A percentile compares a stretch with the other conserved stretches of the same genome.
These are phyloP conservation scores for Teratosphaeriaceae sp. DNA, from an alignment of 2,329 filamentous ascomycete genomes.

Conservation along the genomic window DNA sequence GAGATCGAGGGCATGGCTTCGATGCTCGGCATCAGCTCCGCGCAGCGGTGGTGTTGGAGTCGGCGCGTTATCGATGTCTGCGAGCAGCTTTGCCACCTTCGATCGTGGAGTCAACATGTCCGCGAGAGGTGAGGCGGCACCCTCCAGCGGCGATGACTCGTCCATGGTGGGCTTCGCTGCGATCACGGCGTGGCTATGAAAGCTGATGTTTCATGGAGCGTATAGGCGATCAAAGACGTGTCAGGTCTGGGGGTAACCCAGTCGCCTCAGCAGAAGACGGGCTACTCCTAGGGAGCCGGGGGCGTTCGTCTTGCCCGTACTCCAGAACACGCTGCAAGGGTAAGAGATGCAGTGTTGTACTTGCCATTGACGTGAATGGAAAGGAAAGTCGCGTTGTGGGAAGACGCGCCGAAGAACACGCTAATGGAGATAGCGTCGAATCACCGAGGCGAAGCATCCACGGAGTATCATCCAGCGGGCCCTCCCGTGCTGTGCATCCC, in stretches of 20 bases:
- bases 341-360: too few relatives aligned
- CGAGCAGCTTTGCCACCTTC: slow-evolving; percentile 21
- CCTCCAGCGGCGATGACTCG: not conserved
- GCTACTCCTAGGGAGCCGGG: too few relatives aligned
- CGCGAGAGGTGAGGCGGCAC: slow-evolving; percentile 6
- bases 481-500: too few relatives aligned
- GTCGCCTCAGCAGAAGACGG: too few relatives aligned
- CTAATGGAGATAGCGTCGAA: too few relatives aligned
- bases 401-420: not conserved
- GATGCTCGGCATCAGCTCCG: not conserved
- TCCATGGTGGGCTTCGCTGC: slow-evolving; percentile 4
- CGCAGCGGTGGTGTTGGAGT: slow-evolving; percentile 14
- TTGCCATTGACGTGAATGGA: not conserved
- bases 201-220: too few relatives aligned
- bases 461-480: too few relatives aligned
- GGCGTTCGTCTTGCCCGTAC: too few relatives aligned
- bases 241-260: too few relatives aligned
- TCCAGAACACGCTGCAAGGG: too few relatives aligned
- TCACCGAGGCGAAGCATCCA: too few relatives aligned
- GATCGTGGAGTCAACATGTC: slow-evolving; percentile 15
- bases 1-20: not conserved
- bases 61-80: slow-evolving; percentile 18
- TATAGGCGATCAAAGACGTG: too few relatives aligned
- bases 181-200: not conserved
- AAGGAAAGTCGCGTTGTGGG: not conserved